phyloP scores from a whole-genome alignment of 805 yeast species.

The Lipomyces starkeyi region DNA sequence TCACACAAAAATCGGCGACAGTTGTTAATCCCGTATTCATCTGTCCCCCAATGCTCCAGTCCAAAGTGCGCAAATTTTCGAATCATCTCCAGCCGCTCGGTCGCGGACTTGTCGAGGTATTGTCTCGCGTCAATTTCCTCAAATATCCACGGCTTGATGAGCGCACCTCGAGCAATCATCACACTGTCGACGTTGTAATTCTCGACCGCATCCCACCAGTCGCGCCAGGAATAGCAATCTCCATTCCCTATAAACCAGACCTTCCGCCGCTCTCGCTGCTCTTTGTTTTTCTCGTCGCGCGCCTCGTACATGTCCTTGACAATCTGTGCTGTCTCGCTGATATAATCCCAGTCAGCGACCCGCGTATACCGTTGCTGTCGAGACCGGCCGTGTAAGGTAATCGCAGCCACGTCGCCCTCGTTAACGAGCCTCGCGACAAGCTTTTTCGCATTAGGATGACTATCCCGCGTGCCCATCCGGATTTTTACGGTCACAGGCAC shows the following conservation, averaged over 20 bases:
- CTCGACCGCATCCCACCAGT: constrained; percentile 77
- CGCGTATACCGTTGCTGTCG: constrained; percentile 93
- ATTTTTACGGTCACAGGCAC: constrained; percentile 90
- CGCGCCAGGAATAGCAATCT: constrained; percentile 83
- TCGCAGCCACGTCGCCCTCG: constrained; percentile 85
- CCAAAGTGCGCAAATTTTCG: constrained; percentile 77
- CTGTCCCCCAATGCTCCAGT: constrained; percentile 97
- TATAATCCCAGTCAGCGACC: constrained; percentile 92
- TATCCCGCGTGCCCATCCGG: constrained; percentile 88
- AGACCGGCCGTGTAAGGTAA: constrained; percentile 94
- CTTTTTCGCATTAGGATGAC: constrained; percentile 83
- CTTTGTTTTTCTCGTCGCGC: constrained; percentile 56
- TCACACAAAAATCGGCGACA: constrained; percentile 93
- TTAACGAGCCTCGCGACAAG: constrained; percentile 72
- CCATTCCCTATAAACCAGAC: constrained; percentile 94
- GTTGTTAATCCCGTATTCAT: constrained; percentile 87
- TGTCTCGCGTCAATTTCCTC: constrained; percentile 92
- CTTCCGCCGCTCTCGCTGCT: constrained; percentile 48
- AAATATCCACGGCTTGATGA: constrained; percentile 98
- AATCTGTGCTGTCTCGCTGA: constrained; percentile 70
- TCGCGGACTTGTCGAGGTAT: constrained; percentile 86
- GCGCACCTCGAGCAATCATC: constrained; percentile 97
- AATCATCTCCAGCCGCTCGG: constrained; percentile 82
- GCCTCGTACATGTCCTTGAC: constrained; percentile 58
- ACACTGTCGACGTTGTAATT: constrained; percentile 83